Base-by-base conservation (phyloP, 2,329 filamentous ascomycete genomes). In the Penicillium sp. region DNA sequence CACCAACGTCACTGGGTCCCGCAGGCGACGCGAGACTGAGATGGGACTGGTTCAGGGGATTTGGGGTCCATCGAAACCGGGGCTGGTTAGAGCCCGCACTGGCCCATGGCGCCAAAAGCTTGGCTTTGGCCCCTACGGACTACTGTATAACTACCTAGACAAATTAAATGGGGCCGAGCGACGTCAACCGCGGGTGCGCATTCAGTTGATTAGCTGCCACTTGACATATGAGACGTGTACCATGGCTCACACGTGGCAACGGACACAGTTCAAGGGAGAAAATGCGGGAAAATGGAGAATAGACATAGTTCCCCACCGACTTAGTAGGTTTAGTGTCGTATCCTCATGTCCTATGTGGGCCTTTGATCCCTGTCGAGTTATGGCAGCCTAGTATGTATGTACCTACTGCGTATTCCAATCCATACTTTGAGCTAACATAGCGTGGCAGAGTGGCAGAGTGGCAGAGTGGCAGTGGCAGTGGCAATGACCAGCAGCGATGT, bases 181-280 rank as follows among this genome's bases (percentile, higher is more conserved):
- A 9, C n/a, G 10, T 32, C 29, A 32, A 29, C 42, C 42, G 34
- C 24, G 42, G 34, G 20, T 36, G 41, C 22, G 37, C 38, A 39
- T 34, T 10, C 9, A 3, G n/a, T 16, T 31, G n/a, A 31, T 32
- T 32, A 32, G 31, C 10, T 34, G 31, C 11, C 1, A 6, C 9
- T 18, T 16, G 37, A 24, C 23, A 20, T 20, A 20, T 44, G 20
- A 42, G 38, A 44, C 16, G 16, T 9, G 45, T 48, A 29, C 51
- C 49, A 52, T 47, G 51, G 49, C 20, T 46, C 41, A 20, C 51
- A 54, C 49, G 51, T 54, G 51, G 51, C 49, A 34, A 11, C 23
- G 11, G 34, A 24, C 23, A 43, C 28, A n/a, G 24, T 34, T 11
- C 26, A 13, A 22, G 6, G 31, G 34, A 23, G 22, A 29, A 31